phyloP scores from a whole-genome alignment of 2,329 filamentous ascomycete genomes.

The Venturia nashicola region DNA sequence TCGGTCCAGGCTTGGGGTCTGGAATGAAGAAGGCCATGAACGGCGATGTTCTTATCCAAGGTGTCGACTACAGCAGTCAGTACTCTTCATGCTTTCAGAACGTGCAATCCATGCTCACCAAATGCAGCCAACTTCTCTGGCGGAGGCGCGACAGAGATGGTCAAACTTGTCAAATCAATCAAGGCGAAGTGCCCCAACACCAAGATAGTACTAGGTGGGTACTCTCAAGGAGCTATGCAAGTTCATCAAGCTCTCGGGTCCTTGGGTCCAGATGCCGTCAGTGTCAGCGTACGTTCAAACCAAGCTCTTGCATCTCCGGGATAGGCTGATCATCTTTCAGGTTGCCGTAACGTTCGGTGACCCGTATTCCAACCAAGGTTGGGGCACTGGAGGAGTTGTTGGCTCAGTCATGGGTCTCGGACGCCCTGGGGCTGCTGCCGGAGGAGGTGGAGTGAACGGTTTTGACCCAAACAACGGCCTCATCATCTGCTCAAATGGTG shows the following conservation, averaged over 20 bases:
- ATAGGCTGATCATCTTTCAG: not conserved
- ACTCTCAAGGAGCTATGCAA: slow-evolving; percentile 4
- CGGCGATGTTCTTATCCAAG: slow-evolving; percentile 7
- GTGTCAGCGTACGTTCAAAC: not conserved
- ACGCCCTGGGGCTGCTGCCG: not conserved
- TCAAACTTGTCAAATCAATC: not conserved
- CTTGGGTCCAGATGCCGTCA: not conserved
- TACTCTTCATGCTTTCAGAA: not conserved
- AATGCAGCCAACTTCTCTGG: slow-evolving; percentile 3
- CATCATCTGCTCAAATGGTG: not conserved
- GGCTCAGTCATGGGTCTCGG: not conserved
- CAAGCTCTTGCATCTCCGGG: too few species aligned
- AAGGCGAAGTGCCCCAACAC: not conserved
- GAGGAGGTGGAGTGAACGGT: not conserved
- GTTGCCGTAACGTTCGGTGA: slow-evolving; percentile 9
- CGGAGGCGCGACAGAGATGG: slow-evolving; percentile 6
- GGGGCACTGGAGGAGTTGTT: not conserved
- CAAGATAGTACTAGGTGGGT: slow-evolving; percentile 6
- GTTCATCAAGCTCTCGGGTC: slow-evolving; percentile 4
- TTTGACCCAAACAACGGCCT: slow-evolving; percentile 1
- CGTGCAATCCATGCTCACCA: not conserved
- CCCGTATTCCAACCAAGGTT: slow-evolving; percentile 1
- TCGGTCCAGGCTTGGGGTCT: slow-evolving; percentile 4
- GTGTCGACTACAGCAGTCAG: slow-evolving; percentile 5
- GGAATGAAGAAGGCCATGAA: slow-evolving; percentile 1